Percentiles rank a stretch among this genome's conserved stretches.
These are phyloP conservation scores for Suhomyces sp. DNA, from an alignment of 805 yeast species.

Conservation along the genomic window DNA sequence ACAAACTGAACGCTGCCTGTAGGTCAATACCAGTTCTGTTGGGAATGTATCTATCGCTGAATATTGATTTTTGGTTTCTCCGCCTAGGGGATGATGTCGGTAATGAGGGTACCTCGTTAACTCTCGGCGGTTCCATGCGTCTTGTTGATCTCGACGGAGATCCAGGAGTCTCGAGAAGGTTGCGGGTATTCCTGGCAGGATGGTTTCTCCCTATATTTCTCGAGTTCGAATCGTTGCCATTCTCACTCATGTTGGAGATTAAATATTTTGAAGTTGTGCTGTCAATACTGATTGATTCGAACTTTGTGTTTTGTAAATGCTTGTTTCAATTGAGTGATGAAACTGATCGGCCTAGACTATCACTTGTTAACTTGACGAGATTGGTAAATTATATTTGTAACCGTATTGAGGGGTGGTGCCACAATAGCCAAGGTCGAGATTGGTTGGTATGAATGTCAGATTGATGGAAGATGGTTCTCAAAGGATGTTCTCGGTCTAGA, in stretches of 20 bases:
- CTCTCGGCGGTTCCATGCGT: conserved; percentile 35
- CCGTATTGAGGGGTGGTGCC: background rate
- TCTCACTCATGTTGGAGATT: conserved; percentile 1
- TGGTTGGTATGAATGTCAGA: background rate
- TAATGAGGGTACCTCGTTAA: conserved; percentile 23
- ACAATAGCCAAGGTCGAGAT: background rate
- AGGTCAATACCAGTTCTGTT: conserved; percentile 80
- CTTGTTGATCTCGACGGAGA: conserved; percentile 44
- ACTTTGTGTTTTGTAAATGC: background rate
- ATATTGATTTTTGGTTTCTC: conserved; percentile 44
- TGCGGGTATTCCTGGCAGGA: background rate
- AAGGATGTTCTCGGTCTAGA: background rate
- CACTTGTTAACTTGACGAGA: background rate
- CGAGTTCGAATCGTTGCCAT: background rate
- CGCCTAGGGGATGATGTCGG: conserved; percentile 49
- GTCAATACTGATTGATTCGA: background rate
- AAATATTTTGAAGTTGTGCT: background rate
- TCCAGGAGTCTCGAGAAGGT: conserved; percentile 35
- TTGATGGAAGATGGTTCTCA: background rate
- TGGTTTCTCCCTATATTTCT: background rate
- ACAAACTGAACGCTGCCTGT: conserved; percentile 75
- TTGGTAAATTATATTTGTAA: background rate
- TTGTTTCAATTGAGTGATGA: background rate
- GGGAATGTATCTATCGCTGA: conserved; percentile 87
- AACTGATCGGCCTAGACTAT: background rate